Percentiles rank a stretch among this genome's conserved stretches.
phyloP scores from a whole-genome alignment of 2,329 filamentous ascomycete species.

The Cryphonectria radicalis region DNA sequence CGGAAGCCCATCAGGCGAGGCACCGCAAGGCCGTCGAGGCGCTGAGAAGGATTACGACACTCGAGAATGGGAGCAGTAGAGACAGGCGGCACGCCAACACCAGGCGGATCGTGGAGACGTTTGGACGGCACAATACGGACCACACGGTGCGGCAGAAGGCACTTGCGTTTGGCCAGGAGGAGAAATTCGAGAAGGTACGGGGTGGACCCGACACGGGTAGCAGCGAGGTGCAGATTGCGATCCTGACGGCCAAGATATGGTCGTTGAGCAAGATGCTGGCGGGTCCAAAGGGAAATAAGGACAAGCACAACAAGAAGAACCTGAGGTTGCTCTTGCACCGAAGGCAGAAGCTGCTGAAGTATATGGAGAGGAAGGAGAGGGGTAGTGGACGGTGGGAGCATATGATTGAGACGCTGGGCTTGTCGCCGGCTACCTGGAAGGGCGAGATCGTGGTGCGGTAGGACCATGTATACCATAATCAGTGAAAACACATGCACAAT shows the following conservation, averaged over 20 bases:
- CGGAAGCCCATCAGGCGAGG: constrained; percentile 52
- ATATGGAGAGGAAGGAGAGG: constrained; percentile 86
- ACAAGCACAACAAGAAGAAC: constrained; percentile 95
- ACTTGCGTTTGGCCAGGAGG: constrained; percentile 47
- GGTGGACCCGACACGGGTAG: constrained; percentile 93
- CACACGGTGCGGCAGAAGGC: constrained; percentile 65
- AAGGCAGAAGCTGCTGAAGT: constrained; percentile 84
- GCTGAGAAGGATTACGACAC: constrained; percentile 75
- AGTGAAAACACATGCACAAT: constrained; percentile 36
- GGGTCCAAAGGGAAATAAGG: constrained; percentile 71
- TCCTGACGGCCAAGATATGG: constrained; percentile 92
- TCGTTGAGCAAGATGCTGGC: constrained; percentile 75
- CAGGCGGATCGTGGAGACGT: constrained; percentile 80
- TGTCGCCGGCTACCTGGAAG: constrained; percentile 89
- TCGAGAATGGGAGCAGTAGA: constrained; percentile 77
- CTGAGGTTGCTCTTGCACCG: constrained; percentile 83
- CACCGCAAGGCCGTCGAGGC: constrained; percentile 76
- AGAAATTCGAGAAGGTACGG: constrained; percentile 53
- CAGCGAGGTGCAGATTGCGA: constrained; percentile 96
- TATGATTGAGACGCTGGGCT: constrained; percentile 79
- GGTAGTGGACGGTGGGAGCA: constrained; percentile 90
- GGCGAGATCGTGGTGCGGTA: constrained; percentile 73
- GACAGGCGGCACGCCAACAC: constrained; percentile 84
- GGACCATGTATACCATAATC: constrained; percentile 31
- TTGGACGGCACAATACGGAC: constrained; percentile 92